Conservation (phyloP, 768 basidiomycete genomes). For the Tricholomella constricta region DNA sequence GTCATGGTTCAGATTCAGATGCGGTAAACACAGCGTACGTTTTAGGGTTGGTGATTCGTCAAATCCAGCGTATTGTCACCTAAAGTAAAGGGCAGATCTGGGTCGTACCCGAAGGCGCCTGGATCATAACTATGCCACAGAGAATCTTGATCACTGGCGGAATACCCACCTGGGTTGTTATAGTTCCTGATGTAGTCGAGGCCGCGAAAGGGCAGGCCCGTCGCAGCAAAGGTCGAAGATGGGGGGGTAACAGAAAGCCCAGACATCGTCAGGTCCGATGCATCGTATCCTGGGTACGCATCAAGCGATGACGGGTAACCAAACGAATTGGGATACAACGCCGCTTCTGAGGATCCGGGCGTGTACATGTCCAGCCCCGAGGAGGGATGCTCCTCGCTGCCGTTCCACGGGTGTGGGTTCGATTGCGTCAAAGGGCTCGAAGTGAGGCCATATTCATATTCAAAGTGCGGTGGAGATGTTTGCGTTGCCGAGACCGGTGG, state of each 20-base stretch:
- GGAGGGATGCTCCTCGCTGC: slow-evolving; percentile 38
- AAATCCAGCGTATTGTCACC: slow-evolving; percentile 43
- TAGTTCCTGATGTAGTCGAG: slow-evolving; percentile 85
- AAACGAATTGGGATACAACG: slow-evolving; percentile 48
- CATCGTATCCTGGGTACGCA: slow-evolving; percentile 42
- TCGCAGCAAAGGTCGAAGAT: slow-evolving; percentile 63
- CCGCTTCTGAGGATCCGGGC: slow-evolving; percentile 41
- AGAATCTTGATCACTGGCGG: slow-evolving; percentile 48
- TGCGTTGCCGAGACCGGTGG: slow-evolving; percentile 51
- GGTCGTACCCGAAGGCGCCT: slow-evolving; percentile 73
- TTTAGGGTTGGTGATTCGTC: slow-evolving; percentile 30
- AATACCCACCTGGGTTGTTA: slow-evolving; percentile 54
- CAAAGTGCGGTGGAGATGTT: slow-evolving; percentile 56
- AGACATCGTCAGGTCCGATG: slow-evolving; percentile 40
- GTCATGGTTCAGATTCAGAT: neutral
- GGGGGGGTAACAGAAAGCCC: slow-evolving; percentile 61
- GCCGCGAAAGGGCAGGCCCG: slow-evolving; percentile 82
- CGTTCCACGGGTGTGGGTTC: slow-evolving; percentile 48
- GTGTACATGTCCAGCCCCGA: slow-evolving; percentile 44
- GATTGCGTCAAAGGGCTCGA: slow-evolving; percentile 39
- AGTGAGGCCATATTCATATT: slow-evolving; percentile 54
- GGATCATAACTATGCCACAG: slow-evolving; percentile 71
- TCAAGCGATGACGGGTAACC: slow-evolving; percentile 44
- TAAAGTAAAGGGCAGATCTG: slow-evolving; percentile 73
- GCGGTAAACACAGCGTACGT: slow-evolving; percentile 2